These are phyloP conservation scores for Bromus sterilis DNA, from an alignment of 176 grass and related monocot genomes.

Conservation along the genomic window DNA sequence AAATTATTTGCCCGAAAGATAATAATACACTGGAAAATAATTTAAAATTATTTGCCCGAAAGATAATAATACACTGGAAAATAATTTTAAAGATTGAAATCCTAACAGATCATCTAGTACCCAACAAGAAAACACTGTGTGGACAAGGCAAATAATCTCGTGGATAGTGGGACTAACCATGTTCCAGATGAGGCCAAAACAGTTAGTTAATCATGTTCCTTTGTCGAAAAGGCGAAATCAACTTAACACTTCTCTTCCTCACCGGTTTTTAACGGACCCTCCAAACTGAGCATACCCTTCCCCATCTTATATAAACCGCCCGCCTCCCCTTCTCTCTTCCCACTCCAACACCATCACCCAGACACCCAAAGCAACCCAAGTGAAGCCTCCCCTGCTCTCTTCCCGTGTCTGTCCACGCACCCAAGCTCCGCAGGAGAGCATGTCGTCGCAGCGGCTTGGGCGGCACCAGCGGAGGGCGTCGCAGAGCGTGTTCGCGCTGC, in stretches of 20 bases:
- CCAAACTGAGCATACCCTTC: not conserved
- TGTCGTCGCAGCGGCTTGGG: constrained; percentile 53
- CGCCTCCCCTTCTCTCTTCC: not conserved
- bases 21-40: too few species aligned
- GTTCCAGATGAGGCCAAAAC: not conserved
- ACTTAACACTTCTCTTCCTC: not conserved
- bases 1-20: too few species aligned
- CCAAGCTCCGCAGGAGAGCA: not conserved
- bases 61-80: too few species aligned
- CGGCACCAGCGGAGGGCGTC: constrained; percentile 73
- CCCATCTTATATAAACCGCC: constrained; percentile 15
- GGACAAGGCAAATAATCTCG: too few species aligned
- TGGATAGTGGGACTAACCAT: not conserved
- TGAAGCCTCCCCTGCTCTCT: not conserved
- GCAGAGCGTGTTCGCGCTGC: constrained; percentile 65
- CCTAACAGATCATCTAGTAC: too few species aligned
- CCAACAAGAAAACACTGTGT: too few species aligned
- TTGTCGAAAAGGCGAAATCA: not conserved
- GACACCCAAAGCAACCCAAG: not conserved
- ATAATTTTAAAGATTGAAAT: too few species aligned
- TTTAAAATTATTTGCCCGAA: too few species aligned
- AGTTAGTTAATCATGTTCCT: not conserved
- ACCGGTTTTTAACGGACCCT: not conserved
- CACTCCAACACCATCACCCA: not conserved
- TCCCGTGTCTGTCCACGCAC: not conserved